Evolutionary conservation across 352 stramenopile species (phyloP).

Genomic region (Sclerospora graminicola): DNA sequence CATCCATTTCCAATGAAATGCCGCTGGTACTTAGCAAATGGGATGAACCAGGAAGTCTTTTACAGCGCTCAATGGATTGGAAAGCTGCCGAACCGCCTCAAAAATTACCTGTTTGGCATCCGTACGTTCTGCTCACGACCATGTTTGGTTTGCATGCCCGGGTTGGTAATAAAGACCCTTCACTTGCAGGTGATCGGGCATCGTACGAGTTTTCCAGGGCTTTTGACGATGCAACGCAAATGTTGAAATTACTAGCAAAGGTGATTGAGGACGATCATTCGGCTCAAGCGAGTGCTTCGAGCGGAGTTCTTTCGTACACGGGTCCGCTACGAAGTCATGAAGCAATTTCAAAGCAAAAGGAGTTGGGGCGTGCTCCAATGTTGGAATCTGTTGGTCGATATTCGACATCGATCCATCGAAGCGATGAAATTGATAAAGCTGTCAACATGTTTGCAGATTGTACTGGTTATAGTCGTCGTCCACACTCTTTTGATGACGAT

Average conservation of each 20-base stretch:
- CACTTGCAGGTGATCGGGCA: conserved; percentile 47
- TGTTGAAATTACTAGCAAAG: conserved; percentile 70
- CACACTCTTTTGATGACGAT: conserved; percentile 9
- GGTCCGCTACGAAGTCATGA: conserved; percentile 12
- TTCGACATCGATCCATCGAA: conserved; percentile 51
- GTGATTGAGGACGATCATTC: conserved; percentile 60
- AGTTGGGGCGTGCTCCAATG: conserved; percentile 7
- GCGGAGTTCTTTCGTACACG: conserved; percentile 47
- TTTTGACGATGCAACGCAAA: conserved; percentile 74
- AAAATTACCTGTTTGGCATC: conserved; percentile 78
- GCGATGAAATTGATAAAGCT: conserved; percentile 52
- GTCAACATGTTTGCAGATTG: conserved; percentile 53
- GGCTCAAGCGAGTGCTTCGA: conserved; percentile 42
- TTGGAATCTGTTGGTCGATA: conserved; percentile 60
- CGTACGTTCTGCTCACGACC: conserved; percentile 74
- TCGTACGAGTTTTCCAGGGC: conserved; percentile 57
- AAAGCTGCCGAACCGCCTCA: conserved; percentile 56
- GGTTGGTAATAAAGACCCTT: conserved; percentile 68
- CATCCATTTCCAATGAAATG: conserved; percentile 57
- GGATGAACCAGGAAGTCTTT: conserved; percentile 60
- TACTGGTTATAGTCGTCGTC: conserved; percentile 7
- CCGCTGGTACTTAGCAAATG: conserved; percentile 69
- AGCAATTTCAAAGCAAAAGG: conserved; percentile 6
- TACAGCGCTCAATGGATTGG: conserved; percentile 72
- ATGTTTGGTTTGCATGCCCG: conserved; percentile 79